These are phyloP conservation scores for Phyllosticta capitalensis DNA, from an alignment of 2,329 filamentous ascomycete species.

Conservation along the genomic window DNA sequence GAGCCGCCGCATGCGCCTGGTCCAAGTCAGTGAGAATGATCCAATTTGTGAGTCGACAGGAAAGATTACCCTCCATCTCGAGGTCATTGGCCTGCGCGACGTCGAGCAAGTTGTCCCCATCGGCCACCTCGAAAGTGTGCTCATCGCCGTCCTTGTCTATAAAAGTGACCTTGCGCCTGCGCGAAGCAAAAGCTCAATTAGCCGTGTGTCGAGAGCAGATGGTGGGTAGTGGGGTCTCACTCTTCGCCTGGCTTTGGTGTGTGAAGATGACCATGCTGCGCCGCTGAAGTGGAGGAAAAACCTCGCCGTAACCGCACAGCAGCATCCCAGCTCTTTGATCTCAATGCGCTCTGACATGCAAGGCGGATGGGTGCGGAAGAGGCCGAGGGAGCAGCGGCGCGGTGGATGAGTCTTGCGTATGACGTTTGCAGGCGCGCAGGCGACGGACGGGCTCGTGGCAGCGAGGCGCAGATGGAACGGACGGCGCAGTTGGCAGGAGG, in stretches of 20 bases:
- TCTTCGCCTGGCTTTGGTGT: slow-evolving; percentile 87
- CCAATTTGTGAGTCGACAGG: not conserved
- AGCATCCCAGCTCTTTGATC: not conserved
- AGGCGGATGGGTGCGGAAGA: not conserved
- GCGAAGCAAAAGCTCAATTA: not conserved
- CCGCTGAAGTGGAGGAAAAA: slow-evolving; percentile 56
- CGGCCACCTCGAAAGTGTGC: slow-evolving; percentile 67
- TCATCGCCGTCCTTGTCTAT: slow-evolving; percentile 79
- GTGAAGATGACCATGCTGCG: slow-evolving; percentile 68
- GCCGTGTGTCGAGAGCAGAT: not conserved
- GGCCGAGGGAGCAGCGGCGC: not conserved
- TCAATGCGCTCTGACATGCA: not conserved
- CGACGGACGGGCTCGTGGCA: not conserved
- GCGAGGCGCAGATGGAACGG: not conserved
- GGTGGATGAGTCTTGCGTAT: slow-evolving; percentile 4
- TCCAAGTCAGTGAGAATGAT: not conserved
- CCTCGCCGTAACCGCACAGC: slow-evolving; percentile 26
- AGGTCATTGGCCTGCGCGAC: slow-evolving; percentile 91
- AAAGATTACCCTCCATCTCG: slow-evolving; percentile 69
- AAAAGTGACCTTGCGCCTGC: slow-evolving; percentile 78
- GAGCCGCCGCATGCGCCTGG: slow-evolving; percentile 82
- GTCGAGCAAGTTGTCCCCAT: slow-evolving; percentile 88
- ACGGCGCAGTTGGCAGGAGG: slow-evolving; percentile 1
- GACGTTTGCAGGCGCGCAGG: not conserved
- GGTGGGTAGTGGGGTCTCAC: slow-evolving; percentile 42